Base-by-base conservation (phyloP, 257 asterid genomes). In the Capsicum baccatum region DNA sequence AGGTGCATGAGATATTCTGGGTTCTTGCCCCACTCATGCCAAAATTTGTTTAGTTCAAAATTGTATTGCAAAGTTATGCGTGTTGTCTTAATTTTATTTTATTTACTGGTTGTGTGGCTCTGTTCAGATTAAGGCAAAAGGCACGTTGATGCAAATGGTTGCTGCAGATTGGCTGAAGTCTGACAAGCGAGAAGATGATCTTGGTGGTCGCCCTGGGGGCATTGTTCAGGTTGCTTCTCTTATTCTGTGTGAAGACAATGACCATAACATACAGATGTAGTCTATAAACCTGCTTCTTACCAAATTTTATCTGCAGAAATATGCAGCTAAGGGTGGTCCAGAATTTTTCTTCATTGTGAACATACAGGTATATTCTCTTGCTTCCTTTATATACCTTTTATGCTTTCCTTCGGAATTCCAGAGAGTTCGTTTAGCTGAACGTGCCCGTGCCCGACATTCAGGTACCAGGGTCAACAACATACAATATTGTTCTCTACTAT, bases 121-220 rank as follows among this genome's bases (percentile, higher is more conserved):
- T 78, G 82, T 62, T 58, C 90, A 96, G 98, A 94, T 93, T 84
- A 97, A 92, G 88, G 93, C 98, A 85, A 92, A 93, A 85, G 95
- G 98, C 85, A 92, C 97, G 1, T 89, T 94, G 91, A 97, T 95
- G 98, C 96, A 97, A 88, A 93, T 97, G 98, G 98, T 97, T 70
- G 99, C 96, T 63, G 99, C 99, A 81, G 99, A 94, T 86, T 97
- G 99, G 99, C 88, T 97, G 93, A 90, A 91, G 87, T 97, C 98
- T 88, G 98, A 97, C 90, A 97, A 94, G 90, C 91, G 98, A 85
- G 98, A 95, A 93, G 98, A 94, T 88, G 97, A 97, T 91, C 97
- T 94, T 84, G 98, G 98, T 78, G 94, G 97, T 71, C 96, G 96
- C 79, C 94, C 93, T 54, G 98, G 98, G 73, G 90, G 97, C 88